phyloP scores from a whole-genome alignment of 2,329 filamentous ascomycete species.

The Acarospora socialis region DNA sequence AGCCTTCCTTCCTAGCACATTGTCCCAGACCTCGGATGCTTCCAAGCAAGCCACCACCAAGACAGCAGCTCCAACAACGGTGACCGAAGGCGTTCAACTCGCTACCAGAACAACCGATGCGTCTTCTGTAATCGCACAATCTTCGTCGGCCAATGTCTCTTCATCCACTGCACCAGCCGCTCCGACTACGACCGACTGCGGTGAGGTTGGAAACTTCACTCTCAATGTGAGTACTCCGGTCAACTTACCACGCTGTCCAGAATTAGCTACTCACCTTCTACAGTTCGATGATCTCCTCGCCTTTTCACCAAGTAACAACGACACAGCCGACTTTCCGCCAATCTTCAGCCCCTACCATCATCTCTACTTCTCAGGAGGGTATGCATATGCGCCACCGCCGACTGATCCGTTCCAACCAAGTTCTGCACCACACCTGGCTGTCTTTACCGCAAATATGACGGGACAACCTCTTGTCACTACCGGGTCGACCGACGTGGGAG shows the following conservation, averaged over 20 bases:
- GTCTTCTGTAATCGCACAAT: background rate
- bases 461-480: conserved; percentile 2
- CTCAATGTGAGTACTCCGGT: background rate
- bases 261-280: too few relatives aligned
- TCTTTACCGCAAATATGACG: conserved; percentile 6
- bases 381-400: conserved; percentile 13
- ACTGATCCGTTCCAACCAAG: conserved; percentile 11
- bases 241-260: too few relatives aligned
- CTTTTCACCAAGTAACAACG: conserved; percentile 4
- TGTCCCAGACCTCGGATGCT: too few relatives aligned
- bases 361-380: conserved; percentile 7
- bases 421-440: conserved; percentile 11
- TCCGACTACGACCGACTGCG: background rate
- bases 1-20: too few relatives aligned
- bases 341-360: conserved; percentile 14
- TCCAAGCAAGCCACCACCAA: too few relatives aligned
- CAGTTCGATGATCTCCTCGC: conserved; percentile 13
- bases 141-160: background rate
- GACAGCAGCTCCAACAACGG: background rate
- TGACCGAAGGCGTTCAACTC: background rate
- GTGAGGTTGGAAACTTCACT: background rate
- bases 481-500: conserved; percentile 8
- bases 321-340: conserved; percentile 11
- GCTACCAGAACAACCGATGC: background rate
- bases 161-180: background rate